Percentiles rank a stretch among this genome's conserved stretches.
These are phyloP conservation scores for Zygoascus hellenicus DNA, from an alignment of 1,139 yeast species.

Conservation along the genomic window DNA sequence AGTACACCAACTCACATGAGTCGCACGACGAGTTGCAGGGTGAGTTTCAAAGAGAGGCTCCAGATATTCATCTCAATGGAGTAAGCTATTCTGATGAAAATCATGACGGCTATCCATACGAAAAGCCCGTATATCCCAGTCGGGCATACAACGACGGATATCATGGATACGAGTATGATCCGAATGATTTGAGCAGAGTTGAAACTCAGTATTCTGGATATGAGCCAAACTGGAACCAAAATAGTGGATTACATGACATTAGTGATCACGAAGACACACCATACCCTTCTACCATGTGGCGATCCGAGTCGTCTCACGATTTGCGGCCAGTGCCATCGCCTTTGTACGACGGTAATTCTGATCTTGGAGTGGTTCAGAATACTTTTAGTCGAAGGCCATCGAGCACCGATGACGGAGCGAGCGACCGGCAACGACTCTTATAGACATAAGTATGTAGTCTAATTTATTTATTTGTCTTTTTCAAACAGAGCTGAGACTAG, in stretches of 20 bases:
- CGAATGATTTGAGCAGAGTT: background rate
- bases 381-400: background rate
- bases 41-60: too few relatives aligned
- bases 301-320: background rate
- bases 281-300: background rate
- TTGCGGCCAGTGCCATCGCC: constrained; percentile 2
- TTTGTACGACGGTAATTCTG: background rate
- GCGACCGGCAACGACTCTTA: background rate
- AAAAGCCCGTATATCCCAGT: too few relatives aligned
- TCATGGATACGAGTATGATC: too few relatives aligned
- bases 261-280: background rate
- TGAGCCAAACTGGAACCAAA: too few relatives aligned
- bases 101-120: too few relatives aligned
- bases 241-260: background rate
- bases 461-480: too few relatives aligned
- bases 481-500: too few relatives aligned
- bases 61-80: too few relatives aligned
- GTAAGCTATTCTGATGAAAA: too few relatives aligned
- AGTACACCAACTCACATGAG: too few relatives aligned
- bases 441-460: background rate
- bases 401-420: background rate
- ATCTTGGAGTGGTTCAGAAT: background rate
- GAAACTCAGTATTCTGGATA: constrained; percentile 3
- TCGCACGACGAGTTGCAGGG: too few relatives aligned
- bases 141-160: too few relatives aligned